A percentile compares a stretch with the other conserved stretches of the same genome.
Evolutionary conservation across 768 basidiomycete genomes (phyloP).

Genomic region (Tylopilus rubrobrunneus): DNA sequence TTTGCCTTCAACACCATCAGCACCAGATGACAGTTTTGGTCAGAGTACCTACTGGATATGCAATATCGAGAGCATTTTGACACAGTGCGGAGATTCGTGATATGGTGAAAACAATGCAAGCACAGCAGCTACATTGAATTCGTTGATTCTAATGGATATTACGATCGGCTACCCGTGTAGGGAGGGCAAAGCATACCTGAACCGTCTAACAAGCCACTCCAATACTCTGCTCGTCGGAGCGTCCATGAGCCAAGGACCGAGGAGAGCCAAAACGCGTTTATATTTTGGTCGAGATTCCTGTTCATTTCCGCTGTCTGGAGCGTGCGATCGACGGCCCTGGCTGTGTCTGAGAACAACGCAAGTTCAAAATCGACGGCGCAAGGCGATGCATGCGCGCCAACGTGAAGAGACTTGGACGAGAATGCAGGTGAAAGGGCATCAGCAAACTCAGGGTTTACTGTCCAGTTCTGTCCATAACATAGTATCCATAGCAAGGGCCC

Average conservation of each 20-base stretch:
- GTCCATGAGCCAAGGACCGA: slow-evolving; percentile 82
- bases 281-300: slow-evolving; percentile 54
- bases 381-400: slow-evolving; percentile 15
- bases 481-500: no score
- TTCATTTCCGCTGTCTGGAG: slow-evolving; percentile 61
- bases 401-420: slow-evolving; percentile 10
- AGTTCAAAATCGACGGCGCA: slow-evolving; percentile 52
- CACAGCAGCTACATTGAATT: slow-evolving; percentile 82
- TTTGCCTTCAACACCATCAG: slow-evolving; percentile 39
- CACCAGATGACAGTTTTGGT: neutral
- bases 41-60: slow-evolving; percentile 55
- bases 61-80: slow-evolving; percentile 87
- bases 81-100: slow-evolving; percentile 91
- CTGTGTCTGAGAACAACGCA: slow-evolving; percentile 73
- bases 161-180: neutral
- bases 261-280: slow-evolving; percentile 58
- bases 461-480: no score
- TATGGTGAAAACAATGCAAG: slow-evolving; percentile 88
- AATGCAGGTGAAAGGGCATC: slow-evolving; percentile 52
- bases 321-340: slow-evolving; percentile 75
- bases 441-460: no score
- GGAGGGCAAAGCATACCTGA: slow-evolving; percentile 55
- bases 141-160: slow-evolving; percentile 65
- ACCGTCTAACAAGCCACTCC: slow-evolving; percentile 93
- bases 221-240: slow-evolving; percentile 76